Conservation (phyloP, 306 rosid species). For the Echinosophora koreensis region DNA sequence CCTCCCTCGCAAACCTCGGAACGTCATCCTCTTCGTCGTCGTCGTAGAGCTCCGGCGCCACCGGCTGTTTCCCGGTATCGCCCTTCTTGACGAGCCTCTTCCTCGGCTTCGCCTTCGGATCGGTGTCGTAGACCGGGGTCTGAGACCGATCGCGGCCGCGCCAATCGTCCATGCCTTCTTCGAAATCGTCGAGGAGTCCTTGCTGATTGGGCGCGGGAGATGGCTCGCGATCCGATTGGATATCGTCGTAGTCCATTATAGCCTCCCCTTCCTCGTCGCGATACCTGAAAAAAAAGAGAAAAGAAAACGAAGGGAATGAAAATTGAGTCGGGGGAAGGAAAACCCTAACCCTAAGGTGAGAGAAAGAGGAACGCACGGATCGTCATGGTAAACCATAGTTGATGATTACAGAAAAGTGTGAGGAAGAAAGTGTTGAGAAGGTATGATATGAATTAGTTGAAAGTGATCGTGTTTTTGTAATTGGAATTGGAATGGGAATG, state of each 20-base stretch:
- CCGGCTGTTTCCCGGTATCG: slow-evolving; percentile 50
- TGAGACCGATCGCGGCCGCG: slow-evolving; percentile 68
- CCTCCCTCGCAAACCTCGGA: slow-evolving; percentile 62
- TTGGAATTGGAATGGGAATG: background rate
- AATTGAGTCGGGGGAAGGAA: slow-evolving; percentile 33
- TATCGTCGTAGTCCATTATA: slow-evolving; percentile 85
- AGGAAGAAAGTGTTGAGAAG: background rate
- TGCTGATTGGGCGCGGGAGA: slow-evolving; percentile 74
- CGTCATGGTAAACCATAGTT: slow-evolving; percentile 79
- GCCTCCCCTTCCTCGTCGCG: slow-evolving; percentile 97
- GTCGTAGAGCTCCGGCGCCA: slow-evolving; percentile 64
- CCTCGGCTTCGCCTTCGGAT: slow-evolving; percentile 72
- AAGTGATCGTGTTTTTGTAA: too few species aligned
- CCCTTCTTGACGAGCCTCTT: slow-evolving; percentile 91
- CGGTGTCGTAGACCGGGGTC: slow-evolving; percentile 82
- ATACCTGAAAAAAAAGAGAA: slow-evolving; percentile 61
- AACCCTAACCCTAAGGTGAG: slow-evolving; percentile 49
- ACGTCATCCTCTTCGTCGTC: slow-evolving; percentile 60
- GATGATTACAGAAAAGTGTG: background rate
- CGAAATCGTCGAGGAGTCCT: slow-evolving; percentile 58
- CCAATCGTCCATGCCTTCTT: slow-evolving; percentile 63
- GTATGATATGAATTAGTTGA: background rate
- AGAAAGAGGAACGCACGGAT: slow-evolving; percentile 61
- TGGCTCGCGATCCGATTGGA: slow-evolving; percentile 73
- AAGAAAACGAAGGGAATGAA: background rate